A percentile compares a stretch with the other conserved stretches of the same genome.
Evolutionary conservation across 768 basidiomycete genomes (phyloP).

Genomic region (Multifurca ochricompacta): DNA sequence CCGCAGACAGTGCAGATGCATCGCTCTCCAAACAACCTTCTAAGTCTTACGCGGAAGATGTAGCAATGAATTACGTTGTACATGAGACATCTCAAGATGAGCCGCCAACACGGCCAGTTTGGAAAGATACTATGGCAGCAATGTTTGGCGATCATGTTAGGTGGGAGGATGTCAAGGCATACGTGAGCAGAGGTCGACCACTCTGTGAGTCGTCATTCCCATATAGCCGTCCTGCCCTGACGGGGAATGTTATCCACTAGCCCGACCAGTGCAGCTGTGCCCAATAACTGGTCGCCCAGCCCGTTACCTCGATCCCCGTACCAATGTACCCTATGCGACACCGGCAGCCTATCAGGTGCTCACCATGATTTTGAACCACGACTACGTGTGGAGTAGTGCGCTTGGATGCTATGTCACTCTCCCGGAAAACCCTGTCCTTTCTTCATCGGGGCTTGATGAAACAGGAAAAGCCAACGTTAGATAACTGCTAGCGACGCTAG

Average conservation of each 20-base stretch:
- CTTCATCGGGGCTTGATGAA: not conserved
- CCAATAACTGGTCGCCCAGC: constrained; percentile 74
- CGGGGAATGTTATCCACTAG: constrained; percentile 30
- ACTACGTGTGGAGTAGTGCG: constrained; percentile 54
- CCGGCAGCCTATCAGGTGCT: constrained; percentile 56
- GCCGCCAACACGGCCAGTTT: constrained; percentile 43
- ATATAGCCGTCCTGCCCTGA: constrained; percentile 1
- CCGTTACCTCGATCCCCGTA: constrained; percentile 71
- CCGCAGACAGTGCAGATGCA: not conserved
- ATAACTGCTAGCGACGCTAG: not conserved
- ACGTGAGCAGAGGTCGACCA: constrained; percentile 56
- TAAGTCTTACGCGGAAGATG: constrained; percentile 33
- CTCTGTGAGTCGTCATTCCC: constrained; percentile 37
- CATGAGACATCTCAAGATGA: constrained; percentile 50
- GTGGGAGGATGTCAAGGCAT: constrained; percentile 69
- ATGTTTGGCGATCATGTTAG: constrained; percentile 81
- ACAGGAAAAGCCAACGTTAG: not conserved
- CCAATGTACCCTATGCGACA: constrained; percentile 73
- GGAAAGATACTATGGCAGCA: constrained; percentile 70
- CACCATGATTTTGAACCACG: constrained; percentile 52
- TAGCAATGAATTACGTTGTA: constrained; percentile 62
- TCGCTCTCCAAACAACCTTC: not conserved
- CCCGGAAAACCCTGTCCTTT: not conserved
- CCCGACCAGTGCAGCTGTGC: constrained; percentile 58
- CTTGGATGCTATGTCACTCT: constrained; percentile 37